phyloP scores from a whole-genome alignment of 495 filamentous ascomycete genomes.

The Neurospora discreta region DNA sequence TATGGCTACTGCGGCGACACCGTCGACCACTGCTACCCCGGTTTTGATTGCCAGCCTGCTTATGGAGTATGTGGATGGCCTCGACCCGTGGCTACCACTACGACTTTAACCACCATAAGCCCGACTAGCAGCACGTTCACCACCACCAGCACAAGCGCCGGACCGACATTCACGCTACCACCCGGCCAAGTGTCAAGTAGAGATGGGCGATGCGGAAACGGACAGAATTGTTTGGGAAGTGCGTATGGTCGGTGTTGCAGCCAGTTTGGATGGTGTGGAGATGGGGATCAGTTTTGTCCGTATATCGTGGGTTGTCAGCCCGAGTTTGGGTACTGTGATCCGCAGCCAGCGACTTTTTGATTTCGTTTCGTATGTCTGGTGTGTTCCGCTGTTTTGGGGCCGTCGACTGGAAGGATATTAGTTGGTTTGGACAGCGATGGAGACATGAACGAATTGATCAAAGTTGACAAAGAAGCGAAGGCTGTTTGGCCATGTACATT shows the following conservation, averaged over 20 bases:
- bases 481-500: too few relatives aligned
- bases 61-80: slow-evolving; percentile 31
- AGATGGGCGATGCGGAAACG: slow-evolving; percentile 20
- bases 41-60: slow-evolving; percentile 37
- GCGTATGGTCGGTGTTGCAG: slow-evolving; percentile 23
- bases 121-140: slow-evolving; percentile 6
- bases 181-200: slow-evolving; percentile 13
- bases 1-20: slow-evolving; percentile 41
- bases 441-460: too few relatives aligned
- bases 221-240: slow-evolving; percentile 16
- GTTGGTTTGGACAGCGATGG: too few relatives aligned
- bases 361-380: neutral
- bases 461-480: too few relatives aligned
- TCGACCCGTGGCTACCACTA: slow-evolving; percentile 5
- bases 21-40: slow-evolving; percentile 35
- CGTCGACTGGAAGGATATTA: neutral
- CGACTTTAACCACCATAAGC: neutral
- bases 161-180: slow-evolving; percentile 9
- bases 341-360: neutral
- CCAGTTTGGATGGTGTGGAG: slow-evolving; percentile 31
- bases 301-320: slow-evolving; percentile 22
- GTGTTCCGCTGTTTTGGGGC: neutral
- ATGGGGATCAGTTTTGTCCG: slow-evolving; percentile 35
- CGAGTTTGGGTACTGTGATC: slow-evolving; percentile 24
- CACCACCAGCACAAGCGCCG: neutral